These are phyloP conservation scores for Bipolaris gigantea DNA, from an alignment of 2,329 filamentous ascomycete species.

Conservation along the genomic window DNA sequence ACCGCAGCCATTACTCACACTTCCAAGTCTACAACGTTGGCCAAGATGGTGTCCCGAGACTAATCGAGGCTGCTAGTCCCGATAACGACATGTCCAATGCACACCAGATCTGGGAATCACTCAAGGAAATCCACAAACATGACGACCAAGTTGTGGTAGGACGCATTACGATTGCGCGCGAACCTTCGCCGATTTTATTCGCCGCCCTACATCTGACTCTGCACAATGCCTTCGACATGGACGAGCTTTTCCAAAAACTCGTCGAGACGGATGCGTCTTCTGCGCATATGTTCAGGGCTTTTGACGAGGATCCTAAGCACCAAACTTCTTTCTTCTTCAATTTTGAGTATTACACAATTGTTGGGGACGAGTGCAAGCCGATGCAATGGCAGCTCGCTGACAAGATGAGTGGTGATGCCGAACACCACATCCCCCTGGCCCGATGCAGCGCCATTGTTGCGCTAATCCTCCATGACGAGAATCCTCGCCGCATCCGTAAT, in stretches of 20 bases:
- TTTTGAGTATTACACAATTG: constrained; percentile 67
- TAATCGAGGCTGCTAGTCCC: constrained; percentile 39
- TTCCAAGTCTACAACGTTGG: constrained; percentile 62
- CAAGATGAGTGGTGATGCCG: constrained; percentile 45
- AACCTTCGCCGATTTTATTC: constrained; percentile 63
- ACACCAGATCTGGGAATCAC: constrained; percentile 36
- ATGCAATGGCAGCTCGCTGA: constrained; percentile 64
- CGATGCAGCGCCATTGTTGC: constrained; percentile 63
- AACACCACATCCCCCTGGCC: constrained; percentile 60
- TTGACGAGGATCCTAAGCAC: constrained; percentile 48
- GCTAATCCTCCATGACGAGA: constrained; percentile 58
- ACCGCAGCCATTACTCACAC: constrained; percentile 50
- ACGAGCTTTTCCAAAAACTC: constrained; percentile 60
- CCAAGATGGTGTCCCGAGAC: constrained; percentile 48
- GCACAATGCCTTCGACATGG: constrained; percentile 62
- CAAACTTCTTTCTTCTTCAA: constrained; percentile 64
- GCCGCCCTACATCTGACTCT: constrained; percentile 63
- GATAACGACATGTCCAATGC: constrained; percentile 42
- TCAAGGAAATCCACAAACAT: constrained; percentile 42
- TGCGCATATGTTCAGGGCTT: constrained; percentile 58
- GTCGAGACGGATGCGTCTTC: constrained; percentile 51
- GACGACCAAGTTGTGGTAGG: constrained; percentile 53
- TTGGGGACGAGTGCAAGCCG: constrained; percentile 58
- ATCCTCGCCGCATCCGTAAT: constrained; percentile 55
- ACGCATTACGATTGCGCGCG: constrained; percentile 63